Evolutionary conservation across 2,329 filamentous ascomycete genomes (phyloP).

Genomic region (Apiospora rasikravindrae): DNA sequence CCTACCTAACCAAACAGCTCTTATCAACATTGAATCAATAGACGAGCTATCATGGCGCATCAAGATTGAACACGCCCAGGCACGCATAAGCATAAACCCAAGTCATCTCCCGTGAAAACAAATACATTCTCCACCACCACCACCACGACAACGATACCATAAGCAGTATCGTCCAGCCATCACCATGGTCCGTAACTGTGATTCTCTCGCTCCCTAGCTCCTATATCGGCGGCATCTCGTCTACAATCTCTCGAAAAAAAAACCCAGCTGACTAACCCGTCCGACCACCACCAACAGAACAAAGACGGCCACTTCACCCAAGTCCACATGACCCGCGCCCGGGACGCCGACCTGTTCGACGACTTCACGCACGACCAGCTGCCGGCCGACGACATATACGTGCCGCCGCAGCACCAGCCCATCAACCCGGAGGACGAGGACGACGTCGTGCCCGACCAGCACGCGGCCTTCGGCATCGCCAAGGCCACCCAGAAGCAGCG

Average conservation of each 20-base stretch:
- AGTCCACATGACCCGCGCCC: slow-evolving; percentile 74
- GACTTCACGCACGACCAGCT: slow-evolving; percentile 74
- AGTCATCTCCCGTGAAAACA: not conserved
- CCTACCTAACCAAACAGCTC: not conserved
- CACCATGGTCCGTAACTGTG: not conserved
- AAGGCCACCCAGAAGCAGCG: slow-evolving; percentile 74
- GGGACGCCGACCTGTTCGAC: slow-evolving; percentile 80
- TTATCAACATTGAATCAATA: not conserved
- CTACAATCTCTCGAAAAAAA: too few relatives aligned
- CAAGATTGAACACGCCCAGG: not conserved
- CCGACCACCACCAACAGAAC: slow-evolving; percentile 65
- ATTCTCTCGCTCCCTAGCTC: not conserved
- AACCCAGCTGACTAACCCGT: not conserved
- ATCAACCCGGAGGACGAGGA: slow-evolving; percentile 89
- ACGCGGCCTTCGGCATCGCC: slow-evolving; percentile 86
- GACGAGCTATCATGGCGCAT: slow-evolving; percentile 11
- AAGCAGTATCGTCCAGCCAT: not conserved
- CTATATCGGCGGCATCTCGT: not conserved
- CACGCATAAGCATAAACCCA: not conserved
- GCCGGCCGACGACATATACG: slow-evolving; percentile 80
- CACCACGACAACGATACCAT: not conserved
- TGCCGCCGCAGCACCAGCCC: slow-evolving; percentile 79
- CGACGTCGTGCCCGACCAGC: slow-evolving; percentile 86
- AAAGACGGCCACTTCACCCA: slow-evolving; percentile 80
- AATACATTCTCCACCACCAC: not conserved